Evolutionary conservation across 805 yeast genomes (phyloP).

Genomic region (Wickerhamiella vanderwaltii): DNA sequence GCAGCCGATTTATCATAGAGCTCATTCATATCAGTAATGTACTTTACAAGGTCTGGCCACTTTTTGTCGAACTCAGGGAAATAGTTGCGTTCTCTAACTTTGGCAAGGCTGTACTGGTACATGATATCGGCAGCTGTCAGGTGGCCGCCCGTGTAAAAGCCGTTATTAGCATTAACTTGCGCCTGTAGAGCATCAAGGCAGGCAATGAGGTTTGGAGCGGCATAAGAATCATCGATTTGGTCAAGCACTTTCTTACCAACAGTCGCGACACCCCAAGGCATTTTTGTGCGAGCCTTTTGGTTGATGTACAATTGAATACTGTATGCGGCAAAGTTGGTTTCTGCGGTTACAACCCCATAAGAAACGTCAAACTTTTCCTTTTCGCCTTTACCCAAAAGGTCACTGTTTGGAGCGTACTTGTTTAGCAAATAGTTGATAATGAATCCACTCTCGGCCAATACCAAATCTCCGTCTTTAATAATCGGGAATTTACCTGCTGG

Average conservation of each 20-base stretch:
- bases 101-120: constrained; percentile 12
- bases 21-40: not conserved
- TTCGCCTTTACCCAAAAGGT: constrained; percentile 30
- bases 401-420: constrained; percentile 36
- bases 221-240: constrained; percentile 38
- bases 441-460: constrained; percentile 48
- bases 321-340: constrained; percentile 47
- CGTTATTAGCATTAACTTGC: constrained; percentile 34
- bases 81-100: not conserved
- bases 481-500: constrained; percentile 57
- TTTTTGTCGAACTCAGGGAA: constrained; percentile 2
- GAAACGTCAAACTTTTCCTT: constrained; percentile 36
- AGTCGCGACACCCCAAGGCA: constrained; percentile 17
- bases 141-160: constrained; percentile 50
- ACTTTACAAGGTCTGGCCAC: constrained; percentile 7
- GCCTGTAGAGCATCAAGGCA: constrained; percentile 34
- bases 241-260: constrained; percentile 35
- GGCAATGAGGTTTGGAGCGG: constrained; percentile 35
- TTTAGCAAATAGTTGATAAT: constrained; percentile 42
- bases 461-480: constrained; percentile 34
- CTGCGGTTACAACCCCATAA: constrained; percentile 46
- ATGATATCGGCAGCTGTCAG: constrained; percentile 52
- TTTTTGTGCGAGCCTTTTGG: constrained; percentile 24
- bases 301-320: constrained; percentile 31
- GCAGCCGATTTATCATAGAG: not conserved